These are phyloP conservation scores for Vaccinium corymbosum DNA, from an alignment of 148 eudicot species.

Conservation along the genomic window DNA sequence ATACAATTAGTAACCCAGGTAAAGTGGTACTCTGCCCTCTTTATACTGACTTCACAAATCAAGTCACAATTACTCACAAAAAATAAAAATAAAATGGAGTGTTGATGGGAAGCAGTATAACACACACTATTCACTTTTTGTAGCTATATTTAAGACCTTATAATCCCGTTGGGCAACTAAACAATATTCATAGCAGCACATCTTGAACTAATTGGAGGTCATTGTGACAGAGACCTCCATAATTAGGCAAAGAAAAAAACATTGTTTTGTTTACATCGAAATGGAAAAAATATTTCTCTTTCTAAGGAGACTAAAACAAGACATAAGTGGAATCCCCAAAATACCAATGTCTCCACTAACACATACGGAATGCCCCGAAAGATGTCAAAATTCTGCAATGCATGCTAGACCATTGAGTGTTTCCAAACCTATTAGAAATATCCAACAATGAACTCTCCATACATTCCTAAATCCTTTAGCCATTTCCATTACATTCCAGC, in stretches of 20 bases:
- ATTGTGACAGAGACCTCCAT: slow-evolving; percentile 1
- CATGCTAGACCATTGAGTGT: neutral
- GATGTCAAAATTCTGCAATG: neutral
- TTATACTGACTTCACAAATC: neutral
- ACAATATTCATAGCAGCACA: slow-evolving; percentile 4
- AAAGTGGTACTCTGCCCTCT: neutral
- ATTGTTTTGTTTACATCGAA: neutral
- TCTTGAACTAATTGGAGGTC: slow-evolving; percentile 5
- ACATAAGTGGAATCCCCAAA: neutral
- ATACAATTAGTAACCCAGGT: neutral
- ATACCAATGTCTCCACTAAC: neutral
- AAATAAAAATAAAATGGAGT: neutral
- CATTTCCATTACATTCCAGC: neutral
- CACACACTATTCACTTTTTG: neutral
- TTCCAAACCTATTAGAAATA: neutral
- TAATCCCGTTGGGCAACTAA: neutral
- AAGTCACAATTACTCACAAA: neutral
- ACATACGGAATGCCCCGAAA: neutral
- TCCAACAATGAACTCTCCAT: neutral
- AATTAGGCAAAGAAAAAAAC: neutral
- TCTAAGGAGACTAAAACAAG: neutral
- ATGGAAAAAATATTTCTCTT: neutral
- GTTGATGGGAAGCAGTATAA: neutral
- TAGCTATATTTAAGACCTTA: neutral
- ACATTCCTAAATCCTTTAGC: neutral